These are phyloP conservation scores for Trichosporon sp. DNA, from an alignment of 1,284 basidiomycete genomes.

Conservation along the genomic window DNA sequence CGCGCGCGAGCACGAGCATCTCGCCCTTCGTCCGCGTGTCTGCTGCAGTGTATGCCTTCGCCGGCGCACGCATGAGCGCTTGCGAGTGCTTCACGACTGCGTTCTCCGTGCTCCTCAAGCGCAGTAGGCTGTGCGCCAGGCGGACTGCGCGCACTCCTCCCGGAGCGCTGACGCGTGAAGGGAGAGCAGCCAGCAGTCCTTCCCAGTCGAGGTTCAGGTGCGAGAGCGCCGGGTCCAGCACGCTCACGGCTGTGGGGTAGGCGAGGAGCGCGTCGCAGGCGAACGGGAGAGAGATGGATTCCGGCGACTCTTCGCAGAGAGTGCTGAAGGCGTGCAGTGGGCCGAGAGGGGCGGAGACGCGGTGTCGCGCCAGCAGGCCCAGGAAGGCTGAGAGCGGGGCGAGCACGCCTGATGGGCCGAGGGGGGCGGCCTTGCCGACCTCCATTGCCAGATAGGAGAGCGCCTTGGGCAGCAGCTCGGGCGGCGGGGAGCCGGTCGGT, in stretches of 20 bases:
- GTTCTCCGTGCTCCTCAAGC: slow-evolving; percentile 9
- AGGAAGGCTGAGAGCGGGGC: slow-evolving; percentile 20
- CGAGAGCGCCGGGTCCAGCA: slow-evolving; percentile 22
- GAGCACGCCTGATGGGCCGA: slow-evolving; percentile 20
- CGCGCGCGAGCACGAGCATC: slow-evolving; percentile 37
- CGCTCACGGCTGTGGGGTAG: slow-evolving; percentile 26
- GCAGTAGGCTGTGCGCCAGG: slow-evolving; percentile 28
- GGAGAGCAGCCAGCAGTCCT: not conserved
- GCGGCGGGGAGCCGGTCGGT: slow-evolving; percentile 18
- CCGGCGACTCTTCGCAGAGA: not conserved
- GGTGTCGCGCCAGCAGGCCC: slow-evolving; percentile 24
- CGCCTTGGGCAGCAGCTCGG: slow-evolving; percentile 20
- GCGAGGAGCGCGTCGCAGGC: slow-evolving; percentile 30
- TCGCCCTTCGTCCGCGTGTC: slow-evolving; percentile 34
- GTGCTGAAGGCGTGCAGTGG: slow-evolving; percentile 29
- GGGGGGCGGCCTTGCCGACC: slow-evolving; percentile 17
- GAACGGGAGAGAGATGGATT: slow-evolving; percentile 1
- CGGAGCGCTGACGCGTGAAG: not conserved
- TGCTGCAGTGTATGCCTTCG: slow-evolving; percentile 32
- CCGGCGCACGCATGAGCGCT: slow-evolving; percentile 36
- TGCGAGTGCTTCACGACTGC: slow-evolving; percentile 20
- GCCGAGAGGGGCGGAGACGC: slow-evolving; percentile 20
- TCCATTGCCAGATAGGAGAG: slow-evolving; percentile 23
- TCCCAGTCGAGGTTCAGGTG: slow-evolving; percentile 1
- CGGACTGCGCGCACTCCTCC: slow-evolving; percentile 14